Evolutionary conservation across 768 basidiomycete genomes (phyloP).

Genomic region (Epithele typhae): DNA sequence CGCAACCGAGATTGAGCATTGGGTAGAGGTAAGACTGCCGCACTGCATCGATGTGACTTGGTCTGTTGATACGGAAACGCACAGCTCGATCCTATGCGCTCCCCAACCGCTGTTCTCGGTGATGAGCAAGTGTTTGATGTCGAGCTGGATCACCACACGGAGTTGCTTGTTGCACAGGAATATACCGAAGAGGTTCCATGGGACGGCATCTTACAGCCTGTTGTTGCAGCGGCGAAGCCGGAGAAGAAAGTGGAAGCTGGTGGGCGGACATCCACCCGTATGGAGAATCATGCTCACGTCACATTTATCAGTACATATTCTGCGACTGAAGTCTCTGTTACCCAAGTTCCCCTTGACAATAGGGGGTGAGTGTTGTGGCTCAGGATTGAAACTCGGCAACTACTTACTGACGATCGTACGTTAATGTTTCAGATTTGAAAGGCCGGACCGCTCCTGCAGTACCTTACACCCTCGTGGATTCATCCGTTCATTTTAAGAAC

Average conservation of each 20-base stretch:
- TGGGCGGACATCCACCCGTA: no score
- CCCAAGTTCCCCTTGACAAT: conserved; percentile 40
- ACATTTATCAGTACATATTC: conserved; percentile 24
- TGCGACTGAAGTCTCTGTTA: conserved; percentile 32
- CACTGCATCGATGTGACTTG: no score
- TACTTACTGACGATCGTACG: no score
- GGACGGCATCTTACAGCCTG: no score
- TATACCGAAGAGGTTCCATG: conserved; percentile 10
- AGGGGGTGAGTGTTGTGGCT: conserved; percentile 38
- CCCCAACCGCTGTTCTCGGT: conserved; percentile 33
- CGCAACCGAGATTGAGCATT: conserved; percentile 43
- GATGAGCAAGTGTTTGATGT: conserved; percentile 49
- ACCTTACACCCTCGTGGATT: conserved; percentile 36
- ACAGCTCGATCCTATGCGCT: conserved; percentile 41
- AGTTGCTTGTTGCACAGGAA: conserved; percentile 30
- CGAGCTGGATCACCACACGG: conserved; percentile 40
- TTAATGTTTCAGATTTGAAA: conserved; percentile 37
- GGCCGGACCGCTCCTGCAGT: conserved; percentile 24
- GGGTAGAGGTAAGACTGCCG: conserved; percentile 39
- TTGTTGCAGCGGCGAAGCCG: no score
- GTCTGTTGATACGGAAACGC: no score
- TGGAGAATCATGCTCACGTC: no score
- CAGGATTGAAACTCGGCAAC: no score
- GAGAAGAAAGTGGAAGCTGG: no score
- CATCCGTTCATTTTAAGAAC: conserved; percentile 29